phyloP scores from a whole-genome alignment of 2,329 filamentous ascomycete genomes.

The Colletotrichum ledebouriae region DNA sequence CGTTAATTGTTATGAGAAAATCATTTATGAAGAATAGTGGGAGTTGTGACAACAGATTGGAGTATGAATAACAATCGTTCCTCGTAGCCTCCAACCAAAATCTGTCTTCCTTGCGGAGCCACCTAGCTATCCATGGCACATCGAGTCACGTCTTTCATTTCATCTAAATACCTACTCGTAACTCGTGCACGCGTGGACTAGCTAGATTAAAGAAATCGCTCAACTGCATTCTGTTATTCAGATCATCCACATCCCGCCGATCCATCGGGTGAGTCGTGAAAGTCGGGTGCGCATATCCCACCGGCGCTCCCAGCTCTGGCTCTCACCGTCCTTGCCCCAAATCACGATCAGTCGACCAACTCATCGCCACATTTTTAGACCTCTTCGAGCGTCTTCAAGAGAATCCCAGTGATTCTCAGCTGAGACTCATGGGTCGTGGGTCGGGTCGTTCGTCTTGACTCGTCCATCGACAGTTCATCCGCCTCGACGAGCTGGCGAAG shows the following conservation, averaged over 20 bases:
- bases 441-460: slow-evolving; percentile 13
- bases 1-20: no score
- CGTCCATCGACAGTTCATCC: background rate
- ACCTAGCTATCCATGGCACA: background rate
- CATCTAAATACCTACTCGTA: background rate
- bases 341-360: background rate
- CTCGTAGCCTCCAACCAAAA: no score
- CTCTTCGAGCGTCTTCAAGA: background rate
- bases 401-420: background rate
- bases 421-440: background rate
- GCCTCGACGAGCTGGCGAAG: background rate
- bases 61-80: no score
- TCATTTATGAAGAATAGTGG: no score
- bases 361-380: background rate
- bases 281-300: slow-evolving; percentile 3
- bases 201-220: slow-evolving; percentile 11
- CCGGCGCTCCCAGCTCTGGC: background rate
- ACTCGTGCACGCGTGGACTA: slow-evolving; percentile 10
- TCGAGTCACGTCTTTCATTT: slow-evolving; percentile 17
- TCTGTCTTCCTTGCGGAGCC: no score
- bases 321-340: background rate
- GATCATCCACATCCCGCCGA: slow-evolving; percentile 4
- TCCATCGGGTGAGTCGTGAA: slow-evolving; percentile 1
- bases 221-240: slow-evolving; percentile 6
- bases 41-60: no score